These are phyloP conservation scores for Kwoniella dejecticola DNA, from an alignment of 768 basidiomycete species.

Conservation along the genomic window DNA sequence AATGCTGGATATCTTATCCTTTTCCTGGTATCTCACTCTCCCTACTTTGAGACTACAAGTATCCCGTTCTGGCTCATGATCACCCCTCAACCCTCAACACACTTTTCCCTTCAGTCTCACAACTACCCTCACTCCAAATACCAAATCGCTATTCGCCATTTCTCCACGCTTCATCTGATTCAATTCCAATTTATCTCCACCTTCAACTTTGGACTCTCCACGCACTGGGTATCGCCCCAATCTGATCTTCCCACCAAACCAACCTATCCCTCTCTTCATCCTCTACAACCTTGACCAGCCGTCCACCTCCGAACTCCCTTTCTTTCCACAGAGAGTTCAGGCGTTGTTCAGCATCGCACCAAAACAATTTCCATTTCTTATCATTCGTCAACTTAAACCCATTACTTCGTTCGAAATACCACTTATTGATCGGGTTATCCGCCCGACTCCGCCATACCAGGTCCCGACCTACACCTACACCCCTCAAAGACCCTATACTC, in stretches of 20 bases:
- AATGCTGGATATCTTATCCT: no score
- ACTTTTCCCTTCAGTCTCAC: no score
- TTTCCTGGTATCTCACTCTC: no score
- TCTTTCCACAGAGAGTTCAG: conserved; percentile 59
- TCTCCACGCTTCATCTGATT: no score
- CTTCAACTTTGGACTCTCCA: conserved; percentile 2
- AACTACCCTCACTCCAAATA: no score
- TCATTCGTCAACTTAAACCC: conserved; percentile 66
- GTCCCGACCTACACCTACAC: conserved; percentile 85
- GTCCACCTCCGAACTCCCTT: conserved; percentile 57
- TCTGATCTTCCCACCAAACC: conserved; percentile 67
- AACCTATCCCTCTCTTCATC: conserved; percentile 70
- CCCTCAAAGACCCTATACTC: conserved; percentile 82
- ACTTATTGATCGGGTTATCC: conserved; percentile 96
- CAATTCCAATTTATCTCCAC: no score
- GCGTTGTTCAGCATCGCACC: conserved; percentile 95
- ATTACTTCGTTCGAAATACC: conserved; percentile 96
- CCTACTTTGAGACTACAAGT: no score
- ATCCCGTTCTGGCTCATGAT: no score
- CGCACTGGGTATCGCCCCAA: conserved; percentile 56
- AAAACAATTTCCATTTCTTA: conserved; percentile 84
- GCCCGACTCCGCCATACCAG: conserved; percentile 92
- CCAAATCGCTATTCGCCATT: no score
- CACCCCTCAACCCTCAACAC: no score
- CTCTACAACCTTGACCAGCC: conserved; percentile 58